phyloP scores from a whole-genome alignment of 2,329 filamentous ascomycete genomes.

The Pleomassaria siparia region DNA sequence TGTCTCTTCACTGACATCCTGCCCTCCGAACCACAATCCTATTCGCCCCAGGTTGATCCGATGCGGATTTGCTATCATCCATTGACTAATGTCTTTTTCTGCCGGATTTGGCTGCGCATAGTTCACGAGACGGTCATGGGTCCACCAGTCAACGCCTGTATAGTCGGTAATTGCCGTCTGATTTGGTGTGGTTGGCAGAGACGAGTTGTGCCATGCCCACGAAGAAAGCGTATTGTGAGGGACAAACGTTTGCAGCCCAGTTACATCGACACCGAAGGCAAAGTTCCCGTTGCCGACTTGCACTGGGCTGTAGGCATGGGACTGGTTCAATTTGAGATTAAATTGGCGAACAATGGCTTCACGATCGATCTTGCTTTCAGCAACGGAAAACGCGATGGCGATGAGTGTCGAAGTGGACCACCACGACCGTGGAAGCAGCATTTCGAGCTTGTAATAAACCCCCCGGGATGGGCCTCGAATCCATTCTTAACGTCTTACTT shows the following conservation, averaged over 20 bases:
- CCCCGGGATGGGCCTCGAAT: background rate
- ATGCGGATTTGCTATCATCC: constrained; percentile 58
- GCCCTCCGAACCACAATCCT: constrained; percentile 49
- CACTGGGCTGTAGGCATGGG: constrained; percentile 54
- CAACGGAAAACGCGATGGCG: constrained; percentile 4
- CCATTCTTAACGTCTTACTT: constrained; percentile 4
- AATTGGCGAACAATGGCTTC: constrained; percentile 38
- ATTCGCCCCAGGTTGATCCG: constrained; percentile 54
- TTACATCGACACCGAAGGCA: constrained; percentile 51
- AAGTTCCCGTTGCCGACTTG: constrained; percentile 54
- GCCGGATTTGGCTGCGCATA: constrained; percentile 48
- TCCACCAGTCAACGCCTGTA: constrained; percentile 49
- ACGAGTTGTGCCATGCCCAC: constrained; percentile 52
- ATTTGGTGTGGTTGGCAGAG: constrained; percentile 42
- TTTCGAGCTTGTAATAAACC: constrained; percentile 7
- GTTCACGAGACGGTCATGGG: constrained; percentile 47
- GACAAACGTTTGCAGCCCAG: constrained; percentile 49
- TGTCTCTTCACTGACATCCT: constrained; percentile 45
- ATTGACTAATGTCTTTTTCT: constrained; percentile 50
- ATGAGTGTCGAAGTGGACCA: constrained; percentile 7
- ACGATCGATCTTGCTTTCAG: constrained; percentile 29
- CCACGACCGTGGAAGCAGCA: constrained; percentile 11
- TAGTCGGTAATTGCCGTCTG: constrained; percentile 43
- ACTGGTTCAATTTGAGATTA: constrained; percentile 53
- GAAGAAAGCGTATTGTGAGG: constrained; percentile 47